A percentile compares a stretch with the other conserved stretches of the same genome.
Conservation (phyloP, 2,329 filamentous ascomycete genomes). For the Microcyclosporella mali region DNA sequence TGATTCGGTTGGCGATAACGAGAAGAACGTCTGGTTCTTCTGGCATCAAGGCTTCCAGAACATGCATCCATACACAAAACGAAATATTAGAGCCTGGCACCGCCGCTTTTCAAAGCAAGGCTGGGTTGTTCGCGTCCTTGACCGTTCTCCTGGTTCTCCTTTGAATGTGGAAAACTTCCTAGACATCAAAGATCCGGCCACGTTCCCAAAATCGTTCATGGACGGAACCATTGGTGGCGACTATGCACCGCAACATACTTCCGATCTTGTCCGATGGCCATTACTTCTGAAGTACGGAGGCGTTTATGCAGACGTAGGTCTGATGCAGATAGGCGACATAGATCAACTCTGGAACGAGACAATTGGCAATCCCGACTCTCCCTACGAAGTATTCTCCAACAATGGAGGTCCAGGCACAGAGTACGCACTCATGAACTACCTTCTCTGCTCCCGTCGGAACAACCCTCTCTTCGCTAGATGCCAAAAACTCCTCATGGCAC, state of each 20-base stretch:
- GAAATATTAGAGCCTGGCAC: conserved; percentile 51
- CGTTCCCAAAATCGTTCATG: conserved; percentile 47
- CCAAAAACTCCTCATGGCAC: conserved; percentile 46
- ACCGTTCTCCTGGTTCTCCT: conserved; percentile 40
- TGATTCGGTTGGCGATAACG: conserved; percentile 31
- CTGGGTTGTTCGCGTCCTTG: conserved; percentile 50
- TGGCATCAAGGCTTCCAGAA: conserved; percentile 48
- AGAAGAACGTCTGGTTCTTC: conserved; percentile 55
- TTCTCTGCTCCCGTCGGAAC: conserved; percentile 35
- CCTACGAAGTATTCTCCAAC: conserved; percentile 46
- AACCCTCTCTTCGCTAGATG: conserved; percentile 47
- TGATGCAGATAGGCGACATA: conserved; percentile 53
- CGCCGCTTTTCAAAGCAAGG: conserved; percentile 47
- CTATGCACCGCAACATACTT: conserved; percentile 50
- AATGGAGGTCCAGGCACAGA: conserved; percentile 34
- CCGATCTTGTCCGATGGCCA: conserved; percentile 54
- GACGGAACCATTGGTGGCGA: conserved; percentile 45
- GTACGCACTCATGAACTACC: conserved; percentile 45
- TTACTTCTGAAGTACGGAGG: conserved; percentile 53
- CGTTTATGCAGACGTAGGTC: conserved; percentile 53
- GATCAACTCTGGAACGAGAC: conserved; percentile 49
- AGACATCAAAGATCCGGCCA: conserved; percentile 38
- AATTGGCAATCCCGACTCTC: conserved; percentile 42
- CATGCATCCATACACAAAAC: conserved; percentile 49
- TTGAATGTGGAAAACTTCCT: conserved; percentile 47